phyloP scores from a whole-genome alignment of 768 basidiomycete genomes.

The Hysterangium stoloniferum region DNA sequence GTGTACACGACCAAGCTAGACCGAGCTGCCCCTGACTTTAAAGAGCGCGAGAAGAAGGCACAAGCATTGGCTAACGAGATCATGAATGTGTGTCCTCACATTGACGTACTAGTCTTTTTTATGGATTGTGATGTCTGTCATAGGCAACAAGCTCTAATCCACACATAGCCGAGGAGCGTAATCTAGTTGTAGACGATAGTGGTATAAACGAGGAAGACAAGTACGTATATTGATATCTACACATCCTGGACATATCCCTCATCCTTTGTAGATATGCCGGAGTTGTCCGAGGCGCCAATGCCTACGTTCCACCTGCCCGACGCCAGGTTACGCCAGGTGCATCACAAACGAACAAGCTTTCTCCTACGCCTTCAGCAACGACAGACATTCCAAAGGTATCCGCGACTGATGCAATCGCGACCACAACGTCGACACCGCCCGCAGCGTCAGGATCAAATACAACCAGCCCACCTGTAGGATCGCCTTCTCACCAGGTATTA shows the following conservation, averaged over 20 bases:
- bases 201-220: constrained; percentile 93
- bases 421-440: constrained; percentile 28
- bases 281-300: constrained; percentile 79
- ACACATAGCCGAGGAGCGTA: constrained; percentile 88
- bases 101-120: background rate
- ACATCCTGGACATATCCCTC: background rate
- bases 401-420: constrained; percentile 30
- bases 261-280: constrained; percentile 68
- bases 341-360: constrained; percentile 10
- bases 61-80: constrained; percentile 89
- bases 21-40: constrained; percentile 74
- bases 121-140: constrained; percentile 10
- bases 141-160: constrained; percentile 64
- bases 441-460: too few species aligned
- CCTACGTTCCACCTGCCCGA: constrained; percentile 77
- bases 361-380: constrained; percentile 16
- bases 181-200: constrained; percentile 53
- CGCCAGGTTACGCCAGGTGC: constrained; percentile 24
- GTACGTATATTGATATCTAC: constrained; percentile 37
- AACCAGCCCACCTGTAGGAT: constrained; percentile 39
- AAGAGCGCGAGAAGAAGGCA: constrained; percentile 82
- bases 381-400: constrained; percentile 64
- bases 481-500: constrained; percentile 53
- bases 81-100: constrained; percentile 52
- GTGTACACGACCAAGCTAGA: constrained; percentile 92